A percentile compares a stretch with the other conserved stretches of the same genome.
These are phyloP conservation scores for Xylariaceae sp. DNA, from an alignment of 2,329 filamentous ascomycete species.

Conservation along the genomic window DNA sequence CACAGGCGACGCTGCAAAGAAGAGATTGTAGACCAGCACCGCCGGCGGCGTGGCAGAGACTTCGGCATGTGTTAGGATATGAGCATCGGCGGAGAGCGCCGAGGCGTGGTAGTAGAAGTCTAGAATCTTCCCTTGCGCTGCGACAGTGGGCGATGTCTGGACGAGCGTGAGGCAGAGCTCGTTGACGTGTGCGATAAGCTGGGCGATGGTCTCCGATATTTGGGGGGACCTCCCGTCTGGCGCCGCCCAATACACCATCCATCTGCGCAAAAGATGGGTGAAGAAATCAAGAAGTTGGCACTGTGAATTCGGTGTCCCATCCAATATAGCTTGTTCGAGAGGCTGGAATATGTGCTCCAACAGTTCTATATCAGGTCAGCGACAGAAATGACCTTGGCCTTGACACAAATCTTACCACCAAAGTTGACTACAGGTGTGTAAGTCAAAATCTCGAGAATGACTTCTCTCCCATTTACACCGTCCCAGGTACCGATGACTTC, in stretches of 20 bases:
- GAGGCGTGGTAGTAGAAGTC: constrained; percentile 65
- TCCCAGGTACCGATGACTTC: constrained; percentile 58
- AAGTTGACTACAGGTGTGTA: constrained; percentile 52
- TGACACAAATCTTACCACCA: constrained; percentile 37
- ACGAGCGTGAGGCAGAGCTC: constrained; percentile 54
- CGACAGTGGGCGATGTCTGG: constrained; percentile 43
- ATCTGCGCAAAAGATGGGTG: constrained; percentile 57
- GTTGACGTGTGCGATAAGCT: constrained; percentile 46
- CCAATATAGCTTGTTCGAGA: constrained; percentile 47
- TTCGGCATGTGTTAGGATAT: constrained; percentile 50
- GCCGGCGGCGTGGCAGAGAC: constrained; percentile 61
- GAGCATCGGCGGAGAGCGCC: constrained; percentile 47
- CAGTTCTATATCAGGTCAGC: constrained; percentile 41
- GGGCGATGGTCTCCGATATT: constrained; percentile 35
- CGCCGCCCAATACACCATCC: constrained; percentile 44
- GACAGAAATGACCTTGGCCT: neutral
- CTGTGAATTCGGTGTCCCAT: constrained; percentile 48
- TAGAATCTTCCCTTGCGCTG: constrained; percentile 52
- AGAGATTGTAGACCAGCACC: constrained; percentile 62
- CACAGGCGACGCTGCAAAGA: constrained; percentile 59
- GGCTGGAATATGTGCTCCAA: constrained; percentile 42
- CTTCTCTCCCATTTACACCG: constrained; percentile 47
- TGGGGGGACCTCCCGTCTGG: constrained; percentile 32
- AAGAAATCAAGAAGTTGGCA: constrained; percentile 61
- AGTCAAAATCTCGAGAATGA: constrained; percentile 54